These are phyloP conservation scores for Helianthus annuus DNA, from an alignment of 129 eudicot species.

Conservation along the genomic window DNA sequence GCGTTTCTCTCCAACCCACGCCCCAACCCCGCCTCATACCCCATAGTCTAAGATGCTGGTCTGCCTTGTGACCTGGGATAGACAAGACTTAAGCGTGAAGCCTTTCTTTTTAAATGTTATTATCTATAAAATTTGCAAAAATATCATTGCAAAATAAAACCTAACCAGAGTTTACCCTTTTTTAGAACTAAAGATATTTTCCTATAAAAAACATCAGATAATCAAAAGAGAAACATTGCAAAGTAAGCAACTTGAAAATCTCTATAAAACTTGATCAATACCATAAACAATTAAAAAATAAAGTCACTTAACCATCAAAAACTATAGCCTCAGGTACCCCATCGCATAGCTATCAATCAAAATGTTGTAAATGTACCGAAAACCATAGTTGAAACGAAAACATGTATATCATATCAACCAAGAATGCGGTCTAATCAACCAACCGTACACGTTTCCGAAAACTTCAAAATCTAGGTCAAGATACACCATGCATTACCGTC, in stretches of 20 bases:
- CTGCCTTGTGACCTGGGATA: no score
- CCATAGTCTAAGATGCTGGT: no score
- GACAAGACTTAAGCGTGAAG: no score
- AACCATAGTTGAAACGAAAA: slow-evolving; percentile 16
- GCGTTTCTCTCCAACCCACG: no score
- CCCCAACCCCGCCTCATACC: no score
- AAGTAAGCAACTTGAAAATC: not conserved
- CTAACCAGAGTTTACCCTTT: not conserved
- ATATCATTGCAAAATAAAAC: no score
- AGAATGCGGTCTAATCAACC: slow-evolving; percentile 15
- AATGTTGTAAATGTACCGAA: slow-evolving; percentile 32
- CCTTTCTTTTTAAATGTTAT: no score
- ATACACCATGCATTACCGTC: slow-evolving; percentile 15
- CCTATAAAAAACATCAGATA: not conserved
- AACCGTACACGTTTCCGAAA: not conserved
- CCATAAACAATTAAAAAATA: slow-evolving; percentile 32
- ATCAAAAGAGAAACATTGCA: not conserved
- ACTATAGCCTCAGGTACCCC: not conserved
- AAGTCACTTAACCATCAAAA: not conserved
- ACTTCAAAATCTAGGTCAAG: slow-evolving; percentile 6
- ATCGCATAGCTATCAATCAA: slow-evolving; percentile 26
- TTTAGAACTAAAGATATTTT: not conserved
- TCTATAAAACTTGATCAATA: not conserved
- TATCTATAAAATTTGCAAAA: no score
- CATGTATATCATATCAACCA: slow-evolving; percentile 28